These are phyloP conservation scores for Aspergillus cejpii DNA, from an alignment of 2,329 filamentous ascomycete genomes.

Conservation along the genomic window DNA sequence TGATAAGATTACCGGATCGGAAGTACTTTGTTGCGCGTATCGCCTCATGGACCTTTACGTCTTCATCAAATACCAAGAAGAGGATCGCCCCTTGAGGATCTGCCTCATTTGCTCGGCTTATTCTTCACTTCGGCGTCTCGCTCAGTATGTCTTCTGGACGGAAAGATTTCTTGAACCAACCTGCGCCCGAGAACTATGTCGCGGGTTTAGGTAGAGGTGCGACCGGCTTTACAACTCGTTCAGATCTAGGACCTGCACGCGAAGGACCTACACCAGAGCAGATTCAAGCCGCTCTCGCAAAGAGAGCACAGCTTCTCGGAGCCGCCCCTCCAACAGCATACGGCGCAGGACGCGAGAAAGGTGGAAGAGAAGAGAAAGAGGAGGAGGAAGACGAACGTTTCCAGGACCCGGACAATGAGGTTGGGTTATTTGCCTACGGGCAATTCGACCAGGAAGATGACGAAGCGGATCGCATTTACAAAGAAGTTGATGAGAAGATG, in stretches of 20 bases:
- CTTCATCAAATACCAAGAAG: not conserved
- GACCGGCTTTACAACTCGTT: constrained; percentile 95
- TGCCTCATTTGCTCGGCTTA: constrained; percentile 2
- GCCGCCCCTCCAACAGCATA: constrained; percentile 65
- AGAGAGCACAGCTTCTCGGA: constrained; percentile 77
- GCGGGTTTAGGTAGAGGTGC: constrained; percentile 96
- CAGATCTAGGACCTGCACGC: constrained; percentile 87
- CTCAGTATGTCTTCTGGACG: constrained; percentile 52
- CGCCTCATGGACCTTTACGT: not conserved
- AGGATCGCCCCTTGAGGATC: constrained; percentile 2
- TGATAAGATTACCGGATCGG: constrained; percentile 26
- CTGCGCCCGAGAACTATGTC: constrained; percentile 80
- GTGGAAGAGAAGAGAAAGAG: constrained; percentile 54
- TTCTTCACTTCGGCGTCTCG: constrained; percentile 2
- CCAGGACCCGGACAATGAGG: constrained; percentile 95
- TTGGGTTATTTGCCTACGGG: constrained; percentile 88
- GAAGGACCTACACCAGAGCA: constrained; percentile 96
- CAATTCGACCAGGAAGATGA: constrained; percentile 97
- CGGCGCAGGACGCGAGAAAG: constrained; percentile 65
- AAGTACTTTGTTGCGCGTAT: constrained; percentile 15
- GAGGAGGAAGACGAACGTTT: constrained; percentile 73
- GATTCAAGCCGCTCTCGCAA: constrained; percentile 94
- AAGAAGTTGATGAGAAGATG: constrained; percentile 95
- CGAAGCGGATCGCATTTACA: constrained; percentile 93
- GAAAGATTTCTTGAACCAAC: constrained; percentile 84